Percentiles rank a stretch among this genome's conserved stretches.
These are phyloP conservation scores for Platanthera guangdongensis DNA, from an alignment of 106 monocot genomes.

Conservation along the genomic window DNA sequence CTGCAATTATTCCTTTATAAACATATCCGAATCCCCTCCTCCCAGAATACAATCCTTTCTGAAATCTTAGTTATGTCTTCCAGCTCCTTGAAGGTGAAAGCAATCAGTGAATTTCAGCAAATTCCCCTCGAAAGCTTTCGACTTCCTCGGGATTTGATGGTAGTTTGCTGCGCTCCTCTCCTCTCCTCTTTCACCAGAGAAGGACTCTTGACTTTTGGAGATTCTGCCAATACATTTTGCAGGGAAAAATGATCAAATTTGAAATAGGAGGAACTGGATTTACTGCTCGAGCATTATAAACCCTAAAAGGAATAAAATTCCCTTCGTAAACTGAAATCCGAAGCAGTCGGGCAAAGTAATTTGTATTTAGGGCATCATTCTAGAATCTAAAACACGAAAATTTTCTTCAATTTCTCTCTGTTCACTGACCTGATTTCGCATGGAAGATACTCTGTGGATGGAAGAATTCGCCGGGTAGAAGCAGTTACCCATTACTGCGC, in stretches of 20 bases:
- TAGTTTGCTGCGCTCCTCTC: conserved; percentile 6
- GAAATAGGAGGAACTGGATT: not conserved
- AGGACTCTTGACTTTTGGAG: conserved; percentile 9
- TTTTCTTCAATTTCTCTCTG: too few species aligned
- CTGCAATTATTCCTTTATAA: conserved; percentile 29
- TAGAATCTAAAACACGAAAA: too few species aligned
- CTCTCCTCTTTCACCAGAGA: conserved; percentile 7
- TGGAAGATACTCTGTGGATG: conserved; percentile 44
- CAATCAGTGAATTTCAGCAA: conserved; percentile 12
- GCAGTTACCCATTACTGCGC: conserved; percentile 62
- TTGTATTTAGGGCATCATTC: too few species aligned
- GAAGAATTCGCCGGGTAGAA: conserved; percentile 26
- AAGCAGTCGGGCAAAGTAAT: too few species aligned
- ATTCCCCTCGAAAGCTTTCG: conserved; percentile 17
- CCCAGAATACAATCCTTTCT: conserved; percentile 30
- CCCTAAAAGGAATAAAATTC: too few species aligned
- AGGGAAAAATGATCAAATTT: not conserved
- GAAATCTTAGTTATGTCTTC: conserved; percentile 33
- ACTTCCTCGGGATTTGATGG: conserved; percentile 30
- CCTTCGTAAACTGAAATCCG: too few species aligned
- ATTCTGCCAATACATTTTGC: conserved; percentile 7
- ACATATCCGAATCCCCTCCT: conserved; percentile 44
- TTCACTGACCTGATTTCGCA: conserved; percentile 46
- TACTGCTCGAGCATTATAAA: too few species aligned
- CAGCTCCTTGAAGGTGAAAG: conserved; percentile 30